These are phyloP conservation scores for Colletotrichum lentis DNA, from an alignment of 2,329 filamentous ascomycete genomes.

Conservation along the genomic window DNA sequence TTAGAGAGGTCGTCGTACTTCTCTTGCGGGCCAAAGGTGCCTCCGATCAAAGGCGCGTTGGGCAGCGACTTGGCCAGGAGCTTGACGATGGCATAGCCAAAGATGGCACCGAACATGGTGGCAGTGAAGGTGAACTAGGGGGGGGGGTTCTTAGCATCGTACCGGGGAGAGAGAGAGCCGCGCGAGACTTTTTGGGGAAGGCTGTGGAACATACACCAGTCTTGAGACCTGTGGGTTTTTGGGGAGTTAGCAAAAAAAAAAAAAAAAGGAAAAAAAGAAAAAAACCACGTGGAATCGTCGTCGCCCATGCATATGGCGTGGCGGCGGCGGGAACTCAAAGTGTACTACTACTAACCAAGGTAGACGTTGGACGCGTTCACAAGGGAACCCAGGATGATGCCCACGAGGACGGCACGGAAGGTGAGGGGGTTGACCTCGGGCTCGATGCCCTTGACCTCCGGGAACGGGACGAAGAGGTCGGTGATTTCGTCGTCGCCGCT, in stretches of 20 bases:
- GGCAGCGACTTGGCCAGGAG: conserved; percentile 52
- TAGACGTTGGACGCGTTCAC: conserved; percentile 71
- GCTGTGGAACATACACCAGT: conserved; percentile 47
- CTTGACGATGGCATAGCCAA: conserved; percentile 65
- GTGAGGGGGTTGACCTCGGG: conserved; percentile 61
- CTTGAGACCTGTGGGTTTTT: conserved; percentile 52
- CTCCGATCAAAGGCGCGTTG: conserved; percentile 60
- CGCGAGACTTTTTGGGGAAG: too few species aligned
- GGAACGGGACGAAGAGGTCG: conserved; percentile 54
- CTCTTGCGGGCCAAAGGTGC: conserved; percentile 66
- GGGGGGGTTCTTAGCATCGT: neutral
- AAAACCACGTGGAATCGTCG: neutral
- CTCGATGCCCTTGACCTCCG: conserved; percentile 50
- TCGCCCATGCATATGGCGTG: neutral
- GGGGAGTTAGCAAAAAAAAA: neutral
- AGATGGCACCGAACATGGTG: conserved; percentile 62
- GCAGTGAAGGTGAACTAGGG: conserved; percentile 55
- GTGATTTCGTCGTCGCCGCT: conserved; percentile 44
- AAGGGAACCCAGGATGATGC: conserved; percentile 64
- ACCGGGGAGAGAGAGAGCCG: too few species aligned
- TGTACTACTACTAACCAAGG: too few species aligned
- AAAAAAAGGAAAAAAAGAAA: too few species aligned
- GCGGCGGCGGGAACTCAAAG: too few species aligned
- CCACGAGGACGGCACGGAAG: conserved; percentile 61
- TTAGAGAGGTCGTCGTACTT: conserved; percentile 56